Percentiles rank a stretch among this genome's conserved stretches.
Evolutionary conservation across 257 asterid species (phyloP).

Genomic region (Lavandula angustifolia): DNA sequence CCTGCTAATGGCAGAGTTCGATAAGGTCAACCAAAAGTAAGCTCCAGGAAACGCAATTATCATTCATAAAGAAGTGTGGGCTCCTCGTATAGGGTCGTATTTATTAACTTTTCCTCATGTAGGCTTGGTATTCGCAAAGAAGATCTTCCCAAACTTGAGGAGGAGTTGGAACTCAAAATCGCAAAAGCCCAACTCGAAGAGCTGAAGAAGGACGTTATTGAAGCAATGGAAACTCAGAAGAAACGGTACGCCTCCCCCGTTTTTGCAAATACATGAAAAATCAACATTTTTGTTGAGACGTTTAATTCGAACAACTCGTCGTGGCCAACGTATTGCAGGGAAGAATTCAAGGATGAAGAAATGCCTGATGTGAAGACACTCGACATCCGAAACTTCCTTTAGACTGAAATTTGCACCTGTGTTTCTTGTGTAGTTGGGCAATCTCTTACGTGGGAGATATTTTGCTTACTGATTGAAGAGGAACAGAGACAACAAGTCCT

Average conservation of each 20-base stretch:
- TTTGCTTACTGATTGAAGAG: slow-evolving; percentile 40
- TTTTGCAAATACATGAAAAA: not conserved
- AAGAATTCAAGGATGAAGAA: slow-evolving; percentile 84
- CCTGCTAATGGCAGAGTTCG: slow-evolving; percentile 74
- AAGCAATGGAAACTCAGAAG: slow-evolving; percentile 96
- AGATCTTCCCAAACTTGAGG: slow-evolving; percentile 86
- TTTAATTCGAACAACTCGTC: not conserved
- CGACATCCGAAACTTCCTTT: slow-evolving; percentile 83
- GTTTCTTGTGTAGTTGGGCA: slow-evolving; percentile 13
- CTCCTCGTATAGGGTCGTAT: slow-evolving; percentile 19
- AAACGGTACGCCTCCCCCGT: slow-evolving; percentile 49
- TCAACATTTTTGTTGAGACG: not conserved
- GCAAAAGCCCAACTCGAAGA: slow-evolving; percentile 90
- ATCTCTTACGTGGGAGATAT: slow-evolving; percentile 39
- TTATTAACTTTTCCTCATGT: slow-evolving; percentile 24
- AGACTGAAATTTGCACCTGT: slow-evolving; percentile 19
- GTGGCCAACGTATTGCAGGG: slow-evolving; percentile 49
- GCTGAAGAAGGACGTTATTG: slow-evolving; percentile 76
- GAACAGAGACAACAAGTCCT: slow-evolving; percentile 25
- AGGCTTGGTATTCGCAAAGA: slow-evolving; percentile 84
- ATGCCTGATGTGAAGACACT: slow-evolving; percentile 76
- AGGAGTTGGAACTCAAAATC: slow-evolving; percentile 76
- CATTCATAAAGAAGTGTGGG: slow-evolving; percentile 14
- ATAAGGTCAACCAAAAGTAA: slow-evolving; percentile 91
- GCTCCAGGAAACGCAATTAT: slow-evolving; percentile 32